These are phyloP conservation scores for Thecamonas trahens DNA, from an alignment of 78 protist species.

Conservation along the genomic window DNA sequence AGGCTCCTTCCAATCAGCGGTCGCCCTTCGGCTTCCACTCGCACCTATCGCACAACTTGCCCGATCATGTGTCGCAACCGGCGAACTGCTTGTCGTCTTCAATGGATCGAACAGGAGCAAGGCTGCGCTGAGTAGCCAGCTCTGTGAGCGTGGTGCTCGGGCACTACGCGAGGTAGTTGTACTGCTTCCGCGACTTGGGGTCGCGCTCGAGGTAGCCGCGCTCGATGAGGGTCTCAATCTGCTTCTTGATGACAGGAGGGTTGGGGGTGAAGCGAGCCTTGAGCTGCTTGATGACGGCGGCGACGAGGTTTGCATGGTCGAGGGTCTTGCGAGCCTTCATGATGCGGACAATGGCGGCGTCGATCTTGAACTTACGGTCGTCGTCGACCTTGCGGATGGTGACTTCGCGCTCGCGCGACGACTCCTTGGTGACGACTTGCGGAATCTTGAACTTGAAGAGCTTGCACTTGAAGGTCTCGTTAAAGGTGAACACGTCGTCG, in stretches of 20 bases:
- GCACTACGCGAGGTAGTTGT: too few species aligned
- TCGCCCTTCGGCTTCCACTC: too few species aligned
- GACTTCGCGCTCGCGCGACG: slow-evolving; percentile 29
- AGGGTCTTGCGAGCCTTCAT: slow-evolving; percentile 73
- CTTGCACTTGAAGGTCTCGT: not conserved
- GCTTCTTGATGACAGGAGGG: slow-evolving; percentile 52
- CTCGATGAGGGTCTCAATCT: slow-evolving; percentile 59
- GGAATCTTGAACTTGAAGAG: not conserved
- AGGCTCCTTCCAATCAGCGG: too few species aligned
- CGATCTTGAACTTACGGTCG: slow-evolving; percentile 51
- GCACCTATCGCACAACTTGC: too few species aligned
- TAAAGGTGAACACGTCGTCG: not conserved
- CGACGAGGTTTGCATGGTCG: slow-evolving; percentile 45
- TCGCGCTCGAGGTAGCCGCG: slow-evolving; percentile 47
- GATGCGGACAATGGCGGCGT: slow-evolving; percentile 81
- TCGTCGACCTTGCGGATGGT: slow-evolving; percentile 62
- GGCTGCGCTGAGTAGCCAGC: too few species aligned
- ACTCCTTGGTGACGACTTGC: not conserved
- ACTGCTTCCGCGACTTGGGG: too few species aligned
- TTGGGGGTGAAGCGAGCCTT: slow-evolving; percentile 59
- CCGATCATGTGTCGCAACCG: too few species aligned
- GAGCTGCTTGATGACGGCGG: slow-evolving; percentile 62
- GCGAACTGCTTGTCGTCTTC: too few species aligned
- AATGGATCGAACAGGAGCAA: too few species aligned
- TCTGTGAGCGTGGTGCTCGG: too few species aligned